Evolutionary conservation across 2,329 filamentous ascomycete species (phyloP), one percentile per base, ranked within the genome.

Genomic region (Pseudopyricularia cyperi): DNA sequence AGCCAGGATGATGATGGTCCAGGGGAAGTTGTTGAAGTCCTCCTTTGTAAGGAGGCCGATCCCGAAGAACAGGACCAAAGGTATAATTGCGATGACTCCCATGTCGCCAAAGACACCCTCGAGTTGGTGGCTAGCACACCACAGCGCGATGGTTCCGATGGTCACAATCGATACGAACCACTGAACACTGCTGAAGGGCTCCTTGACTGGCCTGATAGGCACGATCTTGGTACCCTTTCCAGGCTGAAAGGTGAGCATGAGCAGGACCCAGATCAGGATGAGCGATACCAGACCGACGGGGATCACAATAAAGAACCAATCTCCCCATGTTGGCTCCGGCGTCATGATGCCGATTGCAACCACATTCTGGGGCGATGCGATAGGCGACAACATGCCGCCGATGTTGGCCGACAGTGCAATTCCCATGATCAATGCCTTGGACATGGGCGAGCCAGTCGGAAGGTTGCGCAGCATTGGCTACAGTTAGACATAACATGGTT

Each of bases 21-120:
- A 98, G 37, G 96, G 85, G 68, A 98, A 98, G 68, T 98, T 98
- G 74, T 98, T 98, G 66, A 98, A 98, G 69, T 98, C 93, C 68
- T 97, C 93, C 69, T 97, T 98, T 48, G 90, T 97, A 32, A 98
- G 75, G 58, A 97, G 91, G 11, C 93, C 93, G 2, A 89, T 90
- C 52, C 93, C 93, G 61, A 98, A 98, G 76, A 98, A 98, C 42
- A 96, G 75, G 3, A 95, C 86, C 50, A 98, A 85, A 6, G 93
- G 93, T 55, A 98, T 89, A 63, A 98, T 95, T 54, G 93, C 94
- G 42, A 98, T 87, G 51, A 98, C 90, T 51, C 93, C 93, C 93
- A 98, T 98, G 64, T 98, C 91, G 52, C 93, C 93, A 62, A 98
- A 96, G 0, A 91, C 70, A 55, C 76, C 70, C 62, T 97, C 89